Evolutionary conservation across 495 filamentous ascomycete genomes (phyloP), one percentile per base, ranked within the genome.

Genomic region (Hyphodiscus hymeniophilus): DNA sequence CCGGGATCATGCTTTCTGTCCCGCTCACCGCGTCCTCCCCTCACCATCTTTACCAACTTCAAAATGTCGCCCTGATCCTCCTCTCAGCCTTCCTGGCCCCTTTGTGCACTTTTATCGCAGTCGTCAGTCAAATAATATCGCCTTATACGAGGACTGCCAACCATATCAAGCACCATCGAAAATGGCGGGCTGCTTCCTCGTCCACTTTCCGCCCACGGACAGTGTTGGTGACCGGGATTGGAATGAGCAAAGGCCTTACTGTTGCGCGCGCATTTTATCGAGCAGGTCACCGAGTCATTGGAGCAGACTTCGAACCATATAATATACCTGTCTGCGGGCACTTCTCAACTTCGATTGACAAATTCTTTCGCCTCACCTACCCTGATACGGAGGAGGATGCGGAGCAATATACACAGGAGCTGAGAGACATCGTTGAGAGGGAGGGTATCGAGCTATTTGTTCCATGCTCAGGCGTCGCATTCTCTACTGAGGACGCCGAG

Each of bases 361-460:
- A 52, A 10, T 83, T 80, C 61, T 79, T 80, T 59, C 60, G 62
- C 1, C 63, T 88, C 50, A 60, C 33, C 55, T 63, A 33, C 52
- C 72, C 42, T 52, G 64, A 7, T 60, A 68, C 43, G 45, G 51
- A 22, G 3, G 31, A 8, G 0, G 48, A 51, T 7, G 22, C 42
- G 22, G 40, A 35, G 21, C 33, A 42, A 12, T 59, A 61, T 34
- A 42, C 49, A 3, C 13, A 40, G 26, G 56, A 46, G 39, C 60
- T 89, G 7, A 52, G 82, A 6, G 55, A 75, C 13, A 70, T 87
- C 13, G 66, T 89, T 26, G 60, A 71, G 22, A 60, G 67, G 7
- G 81, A 89, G 45, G 70, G 72, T 0, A 71, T 85, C 15, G 77
- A 87, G 45, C 53, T 89, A 0, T 91, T 85, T 85, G 74, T 90